Evolutionary conservation across 2,329 filamentous ascomycete species (phyloP), one percentile per base, ranked within the genome.

Genomic region (Xylariaceae sp.): DNA sequence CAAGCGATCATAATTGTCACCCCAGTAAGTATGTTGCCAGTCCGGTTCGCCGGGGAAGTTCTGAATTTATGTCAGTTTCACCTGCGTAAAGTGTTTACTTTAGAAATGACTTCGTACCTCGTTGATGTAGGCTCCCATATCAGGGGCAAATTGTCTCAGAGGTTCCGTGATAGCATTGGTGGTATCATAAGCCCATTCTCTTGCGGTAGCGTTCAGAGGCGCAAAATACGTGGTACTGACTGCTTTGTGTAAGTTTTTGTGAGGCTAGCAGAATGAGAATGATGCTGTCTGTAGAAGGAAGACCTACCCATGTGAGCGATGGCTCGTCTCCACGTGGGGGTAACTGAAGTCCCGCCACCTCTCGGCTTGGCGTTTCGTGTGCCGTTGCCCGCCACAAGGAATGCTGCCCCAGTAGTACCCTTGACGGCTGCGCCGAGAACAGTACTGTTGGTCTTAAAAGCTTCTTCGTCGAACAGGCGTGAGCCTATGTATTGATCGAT

Each of bases 251-350:
- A 30, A 30, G 23, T 30, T 30, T 30, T 1, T 30, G 23, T 30
- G 23, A 30, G 23, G 23, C 23, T 30, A 30, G 23, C 23, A 30
- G 23, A 30, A 30, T 30, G 23, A 30, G 23, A 30, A 30, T 30
- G 23, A 30, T 30, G 23, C 4, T 30, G 4, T 30, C 23, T 5
- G 1, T 30, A 4, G 23, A 30, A 5, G 3, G 45, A n/a, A 30
- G 11, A 4, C 76, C 68, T 67, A 78, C 79, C 63, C 0, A 71
- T 63, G 54, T 79, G 78, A 2, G 77, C 67, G 15, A 75, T 74
- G 0, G 78, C 73, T 10, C 65, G 76, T 13, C 82, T 73, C 80
- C 81, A 86, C 0, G 79, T 78, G 0, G 81, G 80, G 44, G 78
- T 77, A 2, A 81, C 74, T 0, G 80, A 71, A 35, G 79, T 78